phyloP scores from a whole-genome alignment of 1,139 yeast species.

The Suhomyces yuchorum region DNA sequence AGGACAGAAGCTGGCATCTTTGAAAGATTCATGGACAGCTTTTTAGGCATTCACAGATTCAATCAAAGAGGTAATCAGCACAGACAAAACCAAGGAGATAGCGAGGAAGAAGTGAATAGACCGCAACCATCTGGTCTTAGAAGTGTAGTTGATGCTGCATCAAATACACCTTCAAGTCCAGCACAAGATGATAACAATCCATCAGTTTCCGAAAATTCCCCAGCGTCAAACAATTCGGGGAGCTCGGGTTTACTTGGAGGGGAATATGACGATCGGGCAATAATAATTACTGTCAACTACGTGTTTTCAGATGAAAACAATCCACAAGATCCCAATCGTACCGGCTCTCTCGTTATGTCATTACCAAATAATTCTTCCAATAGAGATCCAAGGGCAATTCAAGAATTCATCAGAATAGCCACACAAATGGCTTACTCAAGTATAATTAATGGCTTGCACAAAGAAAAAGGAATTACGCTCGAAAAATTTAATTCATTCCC shows the following conservation, averaged over 20 bases:
- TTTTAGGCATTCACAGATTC: constrained; percentile 15
- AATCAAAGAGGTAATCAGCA: constrained; percentile 1
- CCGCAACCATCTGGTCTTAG: constrained; percentile 3
- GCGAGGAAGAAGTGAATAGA: neutral
- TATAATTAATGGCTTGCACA: constrained; percentile 47
- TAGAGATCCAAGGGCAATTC: constrained; percentile 53
- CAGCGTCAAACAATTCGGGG: neutral
- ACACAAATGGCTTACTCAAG: constrained; percentile 70
- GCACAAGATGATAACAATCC: neutral
- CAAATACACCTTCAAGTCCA: neutral
- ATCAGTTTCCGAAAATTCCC: neutral
- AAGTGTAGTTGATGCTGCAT: constrained; percentile 5
- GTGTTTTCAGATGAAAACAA: constrained; percentile 47
- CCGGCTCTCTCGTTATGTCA: constrained; percentile 60
- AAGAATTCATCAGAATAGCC: constrained; percentile 63
- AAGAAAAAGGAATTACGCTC: constrained; percentile 52
- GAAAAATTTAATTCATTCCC: constrained; percentile 55
- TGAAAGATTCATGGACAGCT: constrained; percentile 21
- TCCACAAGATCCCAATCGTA: constrained; percentile 44
- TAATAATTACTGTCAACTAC: constrained; percentile 48
- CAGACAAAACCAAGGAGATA: neutral
- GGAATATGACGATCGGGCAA: constrained; percentile 25
- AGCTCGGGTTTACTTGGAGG: constrained; percentile 5
- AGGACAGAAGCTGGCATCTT: constrained; percentile 17
- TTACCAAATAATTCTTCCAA: constrained; percentile 66